Evolutionary conservation across 2,329 filamentous ascomycete species (phyloP).

Genomic region (Westerdykella ornata): DNA sequence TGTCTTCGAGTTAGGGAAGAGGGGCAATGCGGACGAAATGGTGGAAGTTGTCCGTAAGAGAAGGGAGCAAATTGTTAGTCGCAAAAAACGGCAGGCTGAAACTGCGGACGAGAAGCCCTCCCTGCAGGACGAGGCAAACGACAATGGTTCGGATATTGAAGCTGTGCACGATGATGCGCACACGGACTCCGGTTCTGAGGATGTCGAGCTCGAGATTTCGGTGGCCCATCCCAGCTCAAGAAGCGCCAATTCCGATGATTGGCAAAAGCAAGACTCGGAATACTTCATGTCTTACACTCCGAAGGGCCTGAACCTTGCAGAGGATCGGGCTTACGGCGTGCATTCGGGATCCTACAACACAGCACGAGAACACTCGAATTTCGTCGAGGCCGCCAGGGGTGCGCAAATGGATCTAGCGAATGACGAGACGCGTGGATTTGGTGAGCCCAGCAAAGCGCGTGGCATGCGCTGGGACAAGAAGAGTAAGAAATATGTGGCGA

Average conservation of each 20-base stretch:
- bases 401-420: constrained; percentile 89
- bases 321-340: constrained; percentile 90
- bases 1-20: constrained; percentile 86
- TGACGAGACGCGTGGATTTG: constrained; percentile 80
- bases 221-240: constrained; percentile 39
- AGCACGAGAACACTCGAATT: constrained; percentile 56
- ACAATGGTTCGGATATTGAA: constrained; percentile 23
- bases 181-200: constrained; percentile 41
- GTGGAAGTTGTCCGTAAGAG: constrained; percentile 70
- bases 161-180: constrained; percentile 34
- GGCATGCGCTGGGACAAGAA: constrained; percentile 96
- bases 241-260: constrained; percentile 44
- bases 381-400: constrained; percentile 78
- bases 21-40: constrained; percentile 56
- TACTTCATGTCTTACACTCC: constrained; percentile 97
- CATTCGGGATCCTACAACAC: constrained; percentile 63
- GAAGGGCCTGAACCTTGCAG: constrained; percentile 68
- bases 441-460: constrained; percentile 62
- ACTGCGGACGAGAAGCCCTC: constrained; percentile 14
- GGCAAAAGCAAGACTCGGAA: constrained; percentile 71
- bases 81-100: constrained; percentile 40
- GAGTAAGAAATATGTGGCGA: constrained; percentile 85
- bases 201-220: constrained; percentile 49
- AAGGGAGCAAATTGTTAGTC: constrained; percentile 61
- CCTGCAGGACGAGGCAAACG: constrained; percentile 5